Base-by-base conservation (phyloP, 179 eudicot genomes). In the Drosera spatulata region DNA sequence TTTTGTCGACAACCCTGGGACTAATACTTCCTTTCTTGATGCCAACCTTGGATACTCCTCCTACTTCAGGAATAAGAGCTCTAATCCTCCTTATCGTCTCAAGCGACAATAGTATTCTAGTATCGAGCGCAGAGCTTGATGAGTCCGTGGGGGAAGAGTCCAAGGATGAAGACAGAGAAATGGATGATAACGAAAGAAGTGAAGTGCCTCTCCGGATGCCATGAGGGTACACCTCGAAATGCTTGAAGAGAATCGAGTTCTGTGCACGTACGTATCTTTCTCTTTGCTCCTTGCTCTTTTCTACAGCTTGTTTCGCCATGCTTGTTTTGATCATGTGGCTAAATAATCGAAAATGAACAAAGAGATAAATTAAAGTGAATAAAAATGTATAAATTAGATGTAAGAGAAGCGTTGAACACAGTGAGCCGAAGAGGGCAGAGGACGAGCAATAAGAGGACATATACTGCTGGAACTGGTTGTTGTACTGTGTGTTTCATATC, bases 181-280 rank as follows among this genome's bases (percentile, higher is more conserved):
- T 58, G 0, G 97, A 89, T 39, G 99, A 93, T 4, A 86, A 71
- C 3, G 96, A 93, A 2, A 86, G 85, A 11, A 82, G 57, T 6
- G 96, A 93, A 57, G 75, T 67, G 62, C 86, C 82, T 58, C 84
- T 77, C 13, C 71, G 77, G 40, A 88, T 74, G n/a, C 87, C 79
- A 44, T 78, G 50, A 13, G 99, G 99, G 67, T 89, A 93, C 2
- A 84, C 80, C 75, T 83, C 89, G 48, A 89, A 69, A 71, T 81
- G 77, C 65, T 72, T 89, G 62, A 85, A 75, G 40, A 89, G 75
- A 39, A 71, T 58, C 56, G 64, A 64, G 41, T 58, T 68, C 41
- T 73, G 72, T 69, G 60, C 58, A 50, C 78, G 83, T 55, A 75
- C 82, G 43, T 80, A 81, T 46, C 73, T 80, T 48, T 78, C 77